Evolutionary conservation across 1,284 basidiomycete species (phyloP).

Genomic region (Exobasidium cylindrosporum): DNA sequence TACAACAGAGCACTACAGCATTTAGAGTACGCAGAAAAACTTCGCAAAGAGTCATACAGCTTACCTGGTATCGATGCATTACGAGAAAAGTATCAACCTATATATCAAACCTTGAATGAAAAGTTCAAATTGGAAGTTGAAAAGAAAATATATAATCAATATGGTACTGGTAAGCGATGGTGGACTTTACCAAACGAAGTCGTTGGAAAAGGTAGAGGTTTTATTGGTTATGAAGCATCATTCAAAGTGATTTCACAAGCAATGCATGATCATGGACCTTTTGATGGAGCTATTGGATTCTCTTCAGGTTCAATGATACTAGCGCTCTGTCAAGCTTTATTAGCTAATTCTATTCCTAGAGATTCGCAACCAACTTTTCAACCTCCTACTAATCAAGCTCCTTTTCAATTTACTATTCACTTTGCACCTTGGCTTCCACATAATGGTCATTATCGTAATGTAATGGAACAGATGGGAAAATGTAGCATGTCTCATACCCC

Average conservation of each 20-base stretch:
- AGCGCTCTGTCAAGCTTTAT: neutral
- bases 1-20: neutral
- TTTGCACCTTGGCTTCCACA: neutral
- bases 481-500: no score
- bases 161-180: neutral
- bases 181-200: neutral
- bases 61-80: neutral
- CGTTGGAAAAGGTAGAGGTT: neutral
- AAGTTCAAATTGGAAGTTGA: neutral
- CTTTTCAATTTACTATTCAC: neutral
- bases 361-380: neutral
- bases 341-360: neutral
- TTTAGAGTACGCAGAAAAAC: neutral
- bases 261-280: neutral
- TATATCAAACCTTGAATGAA: neutral
- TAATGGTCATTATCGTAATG: neutral
- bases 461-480: no score
- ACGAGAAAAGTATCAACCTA: neutral
- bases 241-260: neutral
- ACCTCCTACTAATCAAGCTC: neutral
- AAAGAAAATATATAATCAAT: neutral
- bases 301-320: neutral
- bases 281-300: neutral
- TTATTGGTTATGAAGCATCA: neutral
- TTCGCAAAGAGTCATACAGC: neutral